A percentile compares a stretch with the other conserved stretches of the same genome.
Evolutionary conservation across 805 yeast genomes (phyloP).

Genomic region (Lipomyces sp.): DNA sequence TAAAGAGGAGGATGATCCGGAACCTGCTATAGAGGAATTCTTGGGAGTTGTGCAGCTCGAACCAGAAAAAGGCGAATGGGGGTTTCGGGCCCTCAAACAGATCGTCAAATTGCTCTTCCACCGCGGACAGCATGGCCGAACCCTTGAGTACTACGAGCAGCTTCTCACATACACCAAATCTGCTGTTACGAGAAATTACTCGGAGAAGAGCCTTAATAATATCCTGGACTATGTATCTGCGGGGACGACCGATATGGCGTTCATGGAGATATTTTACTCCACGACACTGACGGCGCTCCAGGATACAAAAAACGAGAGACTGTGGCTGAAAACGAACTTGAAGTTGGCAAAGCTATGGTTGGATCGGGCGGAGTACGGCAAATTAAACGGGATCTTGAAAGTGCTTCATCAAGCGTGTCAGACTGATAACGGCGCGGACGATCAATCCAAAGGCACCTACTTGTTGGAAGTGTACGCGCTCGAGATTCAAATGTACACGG

Average conservation of each 20-base stretch:
- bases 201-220: slow-evolving; percentile 39
- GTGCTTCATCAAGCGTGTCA: slow-evolving; percentile 28
- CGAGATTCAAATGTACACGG: slow-evolving; percentile 55
- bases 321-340: slow-evolving; percentile 36
- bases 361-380: slow-evolving; percentile 30
- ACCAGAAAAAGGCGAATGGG: slow-evolving; percentile 35
- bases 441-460: slow-evolving; percentile 33
- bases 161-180: slow-evolving; percentile 29
- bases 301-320: slow-evolving; percentile 33
- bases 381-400: slow-evolving; percentile 21
- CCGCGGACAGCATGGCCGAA: slow-evolving; percentile 24
- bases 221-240: slow-evolving; percentile 35
- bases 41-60: slow-evolving; percentile 32
- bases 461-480: slow-evolving; percentile 64
- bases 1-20: slow-evolving; percentile 38
- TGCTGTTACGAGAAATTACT: slow-evolving; percentile 35
- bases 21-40: slow-evolving; percentile 37
- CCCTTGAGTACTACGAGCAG: slow-evolving; percentile 30
- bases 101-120: slow-evolving; percentile 36
- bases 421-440: slow-evolving; percentile 29
- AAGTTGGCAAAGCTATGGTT: slow-evolving; percentile 37
- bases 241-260: slow-evolving; percentile 26
- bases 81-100: slow-evolving; percentile 40
- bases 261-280: slow-evolving; percentile 34
- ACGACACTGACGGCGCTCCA: slow-evolving; percentile 32